phyloP scores from a whole-genome alignment of 2,329 filamentous ascomycete genomes.

The Talaromyces sp. region DNA sequence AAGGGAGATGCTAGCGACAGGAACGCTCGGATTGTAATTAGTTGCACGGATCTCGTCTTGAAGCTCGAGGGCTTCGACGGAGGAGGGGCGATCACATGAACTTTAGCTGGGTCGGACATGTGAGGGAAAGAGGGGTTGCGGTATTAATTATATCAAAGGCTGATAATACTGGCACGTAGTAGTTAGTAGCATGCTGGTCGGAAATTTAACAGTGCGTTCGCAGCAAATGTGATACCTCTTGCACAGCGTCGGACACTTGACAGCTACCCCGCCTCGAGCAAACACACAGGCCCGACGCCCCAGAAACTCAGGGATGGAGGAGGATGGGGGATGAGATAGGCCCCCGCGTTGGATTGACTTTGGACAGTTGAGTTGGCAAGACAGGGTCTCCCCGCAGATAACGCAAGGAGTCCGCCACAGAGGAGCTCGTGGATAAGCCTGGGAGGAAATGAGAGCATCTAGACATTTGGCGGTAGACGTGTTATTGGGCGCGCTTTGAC shows the following conservation, averaged over 20 bases:
- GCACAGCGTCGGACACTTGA: background rate
- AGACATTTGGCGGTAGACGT: background rate
- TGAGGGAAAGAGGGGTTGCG: background rate
- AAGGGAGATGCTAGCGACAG: background rate
- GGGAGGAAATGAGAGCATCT: background rate
- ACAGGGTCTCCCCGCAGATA: slow-evolving; percentile 4
- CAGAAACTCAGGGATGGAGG: background rate
- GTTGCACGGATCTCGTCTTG: background rate
- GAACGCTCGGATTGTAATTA: background rate
- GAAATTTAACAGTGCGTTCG: background rate
- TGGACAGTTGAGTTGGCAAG: background rate
- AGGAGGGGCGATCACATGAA: background rate
- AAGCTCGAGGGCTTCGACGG: background rate
- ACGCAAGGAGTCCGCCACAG: background rate
- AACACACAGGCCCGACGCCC: background rate
- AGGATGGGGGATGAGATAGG: background rate
- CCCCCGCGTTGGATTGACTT: background rate
- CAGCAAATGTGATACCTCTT: slow-evolving; percentile 1
- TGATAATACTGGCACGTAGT: background rate
- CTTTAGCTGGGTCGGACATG: background rate
- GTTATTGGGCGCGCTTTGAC: slow-evolving; percentile 3
- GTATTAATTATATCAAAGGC: background rate
- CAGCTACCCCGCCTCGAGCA: background rate
- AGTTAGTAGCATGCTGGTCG: background rate
- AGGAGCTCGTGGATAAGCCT: background rate